Evolutionary conservation across 2,329 filamentous ascomycete species (phyloP), one percentile per base, ranked within the genome.

Genomic region (Aspergillus pseudoterreus): DNA sequence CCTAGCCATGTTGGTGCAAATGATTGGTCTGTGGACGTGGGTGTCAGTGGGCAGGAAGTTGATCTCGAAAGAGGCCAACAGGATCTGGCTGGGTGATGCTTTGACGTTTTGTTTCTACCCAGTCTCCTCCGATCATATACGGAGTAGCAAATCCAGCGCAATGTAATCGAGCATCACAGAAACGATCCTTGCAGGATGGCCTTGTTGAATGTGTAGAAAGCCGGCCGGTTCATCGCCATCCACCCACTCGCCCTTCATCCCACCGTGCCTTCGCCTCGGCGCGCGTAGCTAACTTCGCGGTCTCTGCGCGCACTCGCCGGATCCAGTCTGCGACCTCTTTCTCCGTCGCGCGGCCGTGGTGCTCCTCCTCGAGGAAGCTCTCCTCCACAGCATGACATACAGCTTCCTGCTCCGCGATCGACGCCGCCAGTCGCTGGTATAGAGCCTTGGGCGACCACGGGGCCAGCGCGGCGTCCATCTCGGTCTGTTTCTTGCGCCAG

Each of bases 191-290:
- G 6, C 27, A 10, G 27, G 6, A 11, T 10, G 10, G 27, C 27
- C 10, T 9, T 11, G 27, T 22, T 22, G 22, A 22, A 22, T 22
- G 22, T 5, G 22, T 22, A 22, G 22, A 22, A 22, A 22, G 22
- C 22, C 22, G 22, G 22, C 21, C 33, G n/a, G 8, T 33, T 83
- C 76, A 92, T 64, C 92, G 82, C 94, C 94, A 97, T 1, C 94
- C 94, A 10, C 92, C 92, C 32, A 97, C 92, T 59, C 92, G 80
- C 21, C 92, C 91, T 72, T 97, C 92, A 68, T 97, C 94, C 94
- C 94, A 97, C 62, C 94, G 81, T 63, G 91, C 88, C 71, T 92
- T 95, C 59, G 90, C 82, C 75, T 97, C 94, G 65, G 86, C 84
- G 52, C 94, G 80, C 49, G 92, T 76, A 65, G 94, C 95, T 55